Conservation (phyloP, 495 filamentous ascomycete genomes). For the Xylaria curta region DNA sequence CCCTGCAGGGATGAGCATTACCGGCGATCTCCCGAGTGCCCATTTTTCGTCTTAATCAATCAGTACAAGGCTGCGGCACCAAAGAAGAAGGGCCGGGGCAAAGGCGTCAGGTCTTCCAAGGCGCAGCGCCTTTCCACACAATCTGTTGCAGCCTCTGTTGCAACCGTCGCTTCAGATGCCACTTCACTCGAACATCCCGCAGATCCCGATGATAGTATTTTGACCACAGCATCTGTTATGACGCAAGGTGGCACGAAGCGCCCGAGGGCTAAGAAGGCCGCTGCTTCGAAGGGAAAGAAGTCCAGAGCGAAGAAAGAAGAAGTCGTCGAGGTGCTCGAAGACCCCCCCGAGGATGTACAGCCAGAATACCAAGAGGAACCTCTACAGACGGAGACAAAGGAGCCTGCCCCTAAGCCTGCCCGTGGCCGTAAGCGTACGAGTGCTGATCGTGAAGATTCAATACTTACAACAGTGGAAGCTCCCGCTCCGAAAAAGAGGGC, state of each 20-base stretch:
- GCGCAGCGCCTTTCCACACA: constrained; percentile 74
- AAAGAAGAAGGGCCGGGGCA: constrained; percentile 60
- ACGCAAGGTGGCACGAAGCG: constrained; percentile 59
- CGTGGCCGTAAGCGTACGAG: constrained; percentile 71
- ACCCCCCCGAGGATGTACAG: constrained; percentile 36
- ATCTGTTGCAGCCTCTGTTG: constrained; percentile 50
- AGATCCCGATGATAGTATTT: constrained; percentile 72
- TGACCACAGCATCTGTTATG: constrained; percentile 65
- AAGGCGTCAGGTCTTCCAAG: constrained; percentile 66
- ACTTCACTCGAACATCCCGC: constrained; percentile 40
- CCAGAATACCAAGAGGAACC: constrained; percentile 48
- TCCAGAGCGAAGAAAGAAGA: constrained; percentile 67
- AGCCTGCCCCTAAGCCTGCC: constrained; percentile 49
- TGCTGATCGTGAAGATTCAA: constrained; percentile 60
- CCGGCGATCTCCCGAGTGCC: constrained; percentile 76
- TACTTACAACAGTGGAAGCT: constrained; percentile 47
- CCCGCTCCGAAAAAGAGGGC: constrained; percentile 72
- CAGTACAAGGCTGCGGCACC: constrained; percentile 43
- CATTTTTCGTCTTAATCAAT: constrained; percentile 72
- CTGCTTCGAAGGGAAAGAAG: constrained; percentile 53
- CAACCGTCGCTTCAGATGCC: constrained; percentile 59
- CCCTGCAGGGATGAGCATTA: constrained; percentile 79
- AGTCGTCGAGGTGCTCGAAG: constrained; percentile 56
- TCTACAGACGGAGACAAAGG: constrained; percentile 8
- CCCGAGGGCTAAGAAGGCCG: constrained; percentile 58